These are phyloP conservation scores for Exophiala aquamarina DNA, from an alignment of 2,329 filamentous ascomycete species.

Conservation along the genomic window DNA sequence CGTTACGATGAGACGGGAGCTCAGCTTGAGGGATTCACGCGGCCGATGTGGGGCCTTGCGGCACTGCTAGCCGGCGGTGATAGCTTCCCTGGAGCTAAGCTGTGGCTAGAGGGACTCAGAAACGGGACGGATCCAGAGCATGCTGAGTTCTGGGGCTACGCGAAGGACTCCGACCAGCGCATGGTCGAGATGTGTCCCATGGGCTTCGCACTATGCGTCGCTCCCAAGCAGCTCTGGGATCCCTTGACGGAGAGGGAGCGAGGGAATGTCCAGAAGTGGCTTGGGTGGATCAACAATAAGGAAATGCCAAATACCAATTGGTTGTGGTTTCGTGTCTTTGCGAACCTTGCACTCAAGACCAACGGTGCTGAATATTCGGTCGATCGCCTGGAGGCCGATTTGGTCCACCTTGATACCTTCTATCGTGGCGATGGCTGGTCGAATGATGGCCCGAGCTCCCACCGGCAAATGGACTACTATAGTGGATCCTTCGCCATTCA, in stretches of 20 bases:
- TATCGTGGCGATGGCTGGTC: slow-evolving; percentile 82
- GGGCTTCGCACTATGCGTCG: slow-evolving; percentile 72
- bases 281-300: slow-evolving; percentile 77
- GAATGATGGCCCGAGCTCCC: slow-evolving; percentile 75
- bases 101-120: slow-evolving; percentile 70
- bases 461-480: slow-evolving; percentile 85
- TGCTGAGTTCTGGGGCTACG: slow-evolving; percentile 74
- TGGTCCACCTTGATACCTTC: slow-evolving; percentile 76
- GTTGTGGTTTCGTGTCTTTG: slow-evolving; percentile 83
- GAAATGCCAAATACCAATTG: slow-evolving; percentile 68
- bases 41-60: slow-evolving; percentile 74
- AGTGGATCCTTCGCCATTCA: slow-evolving; percentile 81
- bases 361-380: slow-evolving; percentile 72
- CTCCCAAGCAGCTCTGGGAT: slow-evolving; percentile 63
- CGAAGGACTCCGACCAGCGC: slow-evolving; percentile 73
- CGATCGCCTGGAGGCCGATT: slow-evolving; percentile 69
- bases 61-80: slow-evolving; percentile 68
- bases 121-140: slow-evolving; percentile 69
- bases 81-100: slow-evolving; percentile 61
- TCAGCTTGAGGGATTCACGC: slow-evolving; percentile 73
- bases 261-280: slow-evolving; percentile 67
- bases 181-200: slow-evolving; percentile 86
- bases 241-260: slow-evolving; percentile 63
- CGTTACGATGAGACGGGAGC: slow-evolving; percentile 75
- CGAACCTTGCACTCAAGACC: slow-evolving; percentile 74